phyloP scores from a whole-genome alignment of 2,329 filamentous ascomycete genomes.

The Berkeleyomyces basicola region DNA sequence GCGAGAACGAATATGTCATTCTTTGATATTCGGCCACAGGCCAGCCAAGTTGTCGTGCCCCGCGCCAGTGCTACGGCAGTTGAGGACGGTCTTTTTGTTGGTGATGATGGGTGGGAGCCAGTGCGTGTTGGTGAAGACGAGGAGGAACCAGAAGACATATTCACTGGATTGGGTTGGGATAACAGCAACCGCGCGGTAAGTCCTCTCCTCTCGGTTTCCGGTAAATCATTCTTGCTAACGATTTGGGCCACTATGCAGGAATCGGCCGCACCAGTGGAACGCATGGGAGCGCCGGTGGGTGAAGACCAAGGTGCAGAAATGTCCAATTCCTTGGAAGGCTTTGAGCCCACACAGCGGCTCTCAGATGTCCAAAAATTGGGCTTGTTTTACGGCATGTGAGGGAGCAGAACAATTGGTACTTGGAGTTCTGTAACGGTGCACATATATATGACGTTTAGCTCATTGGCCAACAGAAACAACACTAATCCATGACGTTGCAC shows the following conservation, averaged over 20 bases:
- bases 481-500: slow-evolving; percentile 72
- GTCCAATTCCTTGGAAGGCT: slow-evolving; percentile 4
- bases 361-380: slow-evolving; percentile 43
- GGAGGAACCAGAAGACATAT: slow-evolving; percentile 46
- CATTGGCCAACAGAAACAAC: slow-evolving; percentile 19
- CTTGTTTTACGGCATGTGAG: slow-evolving; percentile 21
- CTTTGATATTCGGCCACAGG: slow-evolving; percentile 30
- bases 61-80: slow-evolving; percentile 40
- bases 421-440: neutral
- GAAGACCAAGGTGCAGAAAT: neutral
- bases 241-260: neutral
- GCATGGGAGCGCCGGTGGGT: neutral
- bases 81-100: slow-evolving; percentile 53
- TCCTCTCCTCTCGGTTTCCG: slow-evolving; percentile 6
- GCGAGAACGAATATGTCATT: slow-evolving; percentile 14
- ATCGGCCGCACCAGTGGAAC: neutral
- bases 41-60: slow-evolving; percentile 32
- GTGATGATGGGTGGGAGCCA: slow-evolving; percentile 62
- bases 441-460: neutral
- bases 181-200: slow-evolving; percentile 46
- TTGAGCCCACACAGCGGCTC: slow-evolving; percentile 59
- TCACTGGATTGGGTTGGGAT: slow-evolving; percentile 59
- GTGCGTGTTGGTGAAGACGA: slow-evolving; percentile 33
- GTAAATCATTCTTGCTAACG: neutral
- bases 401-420: neutral